Percentiles rank a stretch among this genome's conserved stretches.
Evolutionary conservation across 2,329 filamentous ascomycete species (phyloP).

Genomic region (Orbilia brochopaga): DNA sequence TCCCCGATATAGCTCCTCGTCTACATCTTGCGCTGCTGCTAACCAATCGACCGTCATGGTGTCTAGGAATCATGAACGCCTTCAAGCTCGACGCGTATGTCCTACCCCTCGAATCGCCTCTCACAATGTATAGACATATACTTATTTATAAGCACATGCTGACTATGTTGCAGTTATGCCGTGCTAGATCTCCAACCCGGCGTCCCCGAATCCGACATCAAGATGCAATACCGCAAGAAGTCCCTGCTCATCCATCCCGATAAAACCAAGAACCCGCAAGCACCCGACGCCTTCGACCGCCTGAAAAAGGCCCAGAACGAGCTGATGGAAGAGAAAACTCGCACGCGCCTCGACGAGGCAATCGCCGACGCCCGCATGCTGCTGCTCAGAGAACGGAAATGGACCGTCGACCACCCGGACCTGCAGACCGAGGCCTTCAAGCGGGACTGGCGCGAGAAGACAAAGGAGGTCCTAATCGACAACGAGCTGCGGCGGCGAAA

Average conservation of each 20-base stretch:
- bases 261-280: constrained; percentile 88
- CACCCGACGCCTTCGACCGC: constrained; percentile 94
- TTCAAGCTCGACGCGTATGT: constrained; percentile 78
- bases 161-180: constrained; percentile 70
- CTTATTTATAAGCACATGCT: constrained; percentile 39
- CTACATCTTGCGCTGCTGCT: neutral
- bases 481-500: constrained; percentile 83
- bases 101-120: neutral
- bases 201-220: constrained; percentile 95
- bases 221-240: constrained; percentile 90
- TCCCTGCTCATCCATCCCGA: constrained; percentile 99
- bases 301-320: constrained; percentile 92
- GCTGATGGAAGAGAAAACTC: constrained; percentile 92
- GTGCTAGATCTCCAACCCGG: constrained; percentile 95
- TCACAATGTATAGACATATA: no score
- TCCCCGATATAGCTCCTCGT: constrained; percentile 40
- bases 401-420: constrained; percentile 86
- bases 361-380: constrained; percentile 96
- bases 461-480: constrained; percentile 86
- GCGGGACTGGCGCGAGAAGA: constrained; percentile 86
- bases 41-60: neutral
- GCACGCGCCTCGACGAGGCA: constrained; percentile 84
- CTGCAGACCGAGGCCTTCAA: constrained; percentile 82
- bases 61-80: constrained; percentile 73
- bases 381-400: constrained; percentile 90